phyloP scores from a whole-genome alignment of 345 rosid genomes.

The Brassica cretica region DNA sequence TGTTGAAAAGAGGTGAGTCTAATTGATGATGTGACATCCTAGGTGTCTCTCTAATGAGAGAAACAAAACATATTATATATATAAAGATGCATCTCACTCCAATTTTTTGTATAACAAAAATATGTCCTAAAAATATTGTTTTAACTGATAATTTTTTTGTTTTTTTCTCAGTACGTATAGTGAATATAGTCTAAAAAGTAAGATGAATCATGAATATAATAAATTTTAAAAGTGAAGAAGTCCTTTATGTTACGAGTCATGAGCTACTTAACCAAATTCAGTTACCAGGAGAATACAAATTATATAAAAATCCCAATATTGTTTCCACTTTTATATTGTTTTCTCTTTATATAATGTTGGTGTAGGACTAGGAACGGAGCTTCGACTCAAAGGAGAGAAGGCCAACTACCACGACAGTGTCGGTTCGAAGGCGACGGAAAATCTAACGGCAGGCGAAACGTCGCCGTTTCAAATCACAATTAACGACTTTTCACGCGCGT shows the following conservation, averaged over 20 bases:
- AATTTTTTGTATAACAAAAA: neutral
- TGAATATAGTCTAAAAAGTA: neutral
- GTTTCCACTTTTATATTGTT: neutral
- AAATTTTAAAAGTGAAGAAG: neutral
- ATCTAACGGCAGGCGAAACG: constrained; percentile 49
- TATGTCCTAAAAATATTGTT: neutral
- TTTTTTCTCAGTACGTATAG: neutral
- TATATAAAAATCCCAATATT: neutral
- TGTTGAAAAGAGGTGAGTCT: no score
- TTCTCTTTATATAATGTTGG: constrained; percentile 1
- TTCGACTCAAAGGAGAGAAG: constrained; percentile 33
- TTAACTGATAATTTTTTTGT: neutral
- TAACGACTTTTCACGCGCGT: constrained; percentile 17
- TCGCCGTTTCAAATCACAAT: constrained; percentile 29
- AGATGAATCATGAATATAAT: neutral
- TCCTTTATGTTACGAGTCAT: neutral
- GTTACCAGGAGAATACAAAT: neutral
- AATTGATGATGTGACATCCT: no score
- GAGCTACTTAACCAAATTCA: neutral
- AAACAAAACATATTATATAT: no score
- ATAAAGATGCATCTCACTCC: neutral
- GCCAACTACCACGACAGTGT: constrained; percentile 36
- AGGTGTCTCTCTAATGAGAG: no score
- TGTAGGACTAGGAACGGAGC: constrained; percentile 25
- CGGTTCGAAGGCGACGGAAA: constrained; percentile 47